phyloP scores from a whole-genome alignment of 257 asterid genomes.

The Solanum acaule region DNA sequence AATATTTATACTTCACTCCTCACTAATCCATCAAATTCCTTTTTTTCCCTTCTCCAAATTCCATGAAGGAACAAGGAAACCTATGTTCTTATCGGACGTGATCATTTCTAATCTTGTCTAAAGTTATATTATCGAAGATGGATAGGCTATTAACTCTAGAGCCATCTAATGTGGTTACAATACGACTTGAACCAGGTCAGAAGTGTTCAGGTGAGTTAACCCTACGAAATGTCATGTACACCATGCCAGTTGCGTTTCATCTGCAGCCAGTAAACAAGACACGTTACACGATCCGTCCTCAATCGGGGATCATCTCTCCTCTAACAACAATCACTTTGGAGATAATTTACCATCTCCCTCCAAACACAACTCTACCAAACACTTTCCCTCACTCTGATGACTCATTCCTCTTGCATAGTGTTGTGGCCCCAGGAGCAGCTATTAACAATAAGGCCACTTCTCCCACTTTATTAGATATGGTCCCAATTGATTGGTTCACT shows the following conservation, averaged over 20 bases:
- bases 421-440: slow-evolving; percentile 66
- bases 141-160: slow-evolving; percentile 65
- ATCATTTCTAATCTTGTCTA: neutral
- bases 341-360: slow-evolving; percentile 38
- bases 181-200: slow-evolving; percentile 50
- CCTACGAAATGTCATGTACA: slow-evolving; percentile 68
- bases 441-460: slow-evolving; percentile 23
- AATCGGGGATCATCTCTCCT: slow-evolving; percentile 64
- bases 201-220: slow-evolving; percentile 42
- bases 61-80: neutral
- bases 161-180: slow-evolving; percentile 52
- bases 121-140: slow-evolving; percentile 17
- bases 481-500: slow-evolving; percentile 72
- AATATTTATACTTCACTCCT: slow-evolving; percentile 1
- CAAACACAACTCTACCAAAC: slow-evolving; percentile 31
- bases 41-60: neutral
- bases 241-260: slow-evolving; percentile 81
- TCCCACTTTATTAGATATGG: slow-evolving; percentile 21
- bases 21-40: neutral
- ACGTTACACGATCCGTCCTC: slow-evolving; percentile 47
- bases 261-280: slow-evolving; percentile 41
- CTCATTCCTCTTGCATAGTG: slow-evolving; percentile 51
- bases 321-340: slow-evolving; percentile 38
- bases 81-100: neutral
- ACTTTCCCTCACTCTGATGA: slow-evolving; percentile 52